Conservation (phyloP, 306 rosid genomes). For the Trichosanthes cucumerina region DNA sequence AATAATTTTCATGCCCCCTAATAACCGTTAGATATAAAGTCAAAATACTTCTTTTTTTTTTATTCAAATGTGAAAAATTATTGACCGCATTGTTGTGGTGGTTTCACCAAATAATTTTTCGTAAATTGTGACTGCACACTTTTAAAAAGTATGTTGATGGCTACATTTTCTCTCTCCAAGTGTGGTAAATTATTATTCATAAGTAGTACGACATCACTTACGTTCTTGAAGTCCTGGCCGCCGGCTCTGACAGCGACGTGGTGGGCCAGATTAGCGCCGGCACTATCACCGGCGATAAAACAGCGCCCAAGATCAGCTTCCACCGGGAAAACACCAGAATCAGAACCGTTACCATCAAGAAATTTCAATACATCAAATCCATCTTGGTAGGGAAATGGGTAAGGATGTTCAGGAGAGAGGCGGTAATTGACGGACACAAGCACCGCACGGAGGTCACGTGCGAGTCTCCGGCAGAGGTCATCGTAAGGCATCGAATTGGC, state of each 20-base stretch:
- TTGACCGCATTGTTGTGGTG: no score
- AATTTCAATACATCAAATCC: slow-evolving; percentile 38
- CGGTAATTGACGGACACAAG: slow-evolving; percentile 60
- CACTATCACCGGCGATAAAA: slow-evolving; percentile 24
- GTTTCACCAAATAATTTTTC: no score
- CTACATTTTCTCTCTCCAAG: no score
- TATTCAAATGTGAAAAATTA: no score
- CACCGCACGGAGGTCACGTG: slow-evolving; percentile 25
- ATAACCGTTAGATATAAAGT: no score
- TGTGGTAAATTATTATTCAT: no score
- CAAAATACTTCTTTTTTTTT: no score
- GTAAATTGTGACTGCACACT: no score
- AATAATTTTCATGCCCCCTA: no score
- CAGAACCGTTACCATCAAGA: not conserved
- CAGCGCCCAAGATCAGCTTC: not conserved
- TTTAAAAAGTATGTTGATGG: no score
- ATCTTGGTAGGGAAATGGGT: slow-evolving; percentile 54
- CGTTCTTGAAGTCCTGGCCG: not conserved
- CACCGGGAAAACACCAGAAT: not conserved
- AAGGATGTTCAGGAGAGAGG: slow-evolving; percentile 42
- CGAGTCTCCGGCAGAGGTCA: slow-evolving; percentile 37
- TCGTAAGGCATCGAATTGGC: slow-evolving; percentile 32
- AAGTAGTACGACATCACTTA: not conserved
- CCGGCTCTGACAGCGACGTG: slow-evolving; percentile 11
- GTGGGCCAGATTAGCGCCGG: slow-evolving; percentile 26